Conservation (phyloP, 768 basidiomycete genomes). For the Suillus placidus region DNA sequence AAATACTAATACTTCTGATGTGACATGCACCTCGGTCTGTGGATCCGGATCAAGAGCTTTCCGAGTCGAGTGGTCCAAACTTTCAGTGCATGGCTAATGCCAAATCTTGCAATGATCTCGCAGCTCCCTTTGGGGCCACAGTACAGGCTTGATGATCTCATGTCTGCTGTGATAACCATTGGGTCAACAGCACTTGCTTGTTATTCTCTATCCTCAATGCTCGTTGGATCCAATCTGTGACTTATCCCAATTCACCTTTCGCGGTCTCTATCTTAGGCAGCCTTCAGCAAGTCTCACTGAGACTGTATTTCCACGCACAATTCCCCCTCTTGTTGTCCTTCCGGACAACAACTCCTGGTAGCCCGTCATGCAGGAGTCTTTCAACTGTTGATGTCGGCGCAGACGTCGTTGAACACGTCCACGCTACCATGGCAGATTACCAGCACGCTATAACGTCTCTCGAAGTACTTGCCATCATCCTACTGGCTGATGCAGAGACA, state of each 20-base stretch:
- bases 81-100: conserved; percentile 48
- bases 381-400: too few relatives aligned
- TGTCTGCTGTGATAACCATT: conserved; percentile 43
- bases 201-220: conserved; percentile 47
- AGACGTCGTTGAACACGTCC: too few relatives aligned
- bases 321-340: conserved; percentile 39
- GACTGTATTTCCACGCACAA: conserved; percentile 19
- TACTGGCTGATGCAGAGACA: too few relatives aligned
- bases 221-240: conserved; percentile 38
- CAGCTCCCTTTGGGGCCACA: conserved; percentile 50
- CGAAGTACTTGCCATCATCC: too few relatives aligned
- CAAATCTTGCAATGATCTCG: conserved; percentile 50
- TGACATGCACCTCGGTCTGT: conserved; percentile 15
- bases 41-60: conserved; percentile 17
- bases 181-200: conserved; percentile 47
- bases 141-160: conserved; percentile 42
- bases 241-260: conserved; percentile 23
- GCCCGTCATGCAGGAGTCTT: background rate
- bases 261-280: conserved; percentile 36
- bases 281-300: conserved; percentile 41
- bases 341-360: conserved; percentile 42
- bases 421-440: too few relatives aligned
- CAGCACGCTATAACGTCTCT: too few relatives aligned
- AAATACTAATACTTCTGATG: conserved; percentile 8
- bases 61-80: conserved; percentile 20